phyloP scores from a whole-genome alignment of 2,329 filamentous ascomycete genomes.

The Xylariaceae sp. region DNA sequence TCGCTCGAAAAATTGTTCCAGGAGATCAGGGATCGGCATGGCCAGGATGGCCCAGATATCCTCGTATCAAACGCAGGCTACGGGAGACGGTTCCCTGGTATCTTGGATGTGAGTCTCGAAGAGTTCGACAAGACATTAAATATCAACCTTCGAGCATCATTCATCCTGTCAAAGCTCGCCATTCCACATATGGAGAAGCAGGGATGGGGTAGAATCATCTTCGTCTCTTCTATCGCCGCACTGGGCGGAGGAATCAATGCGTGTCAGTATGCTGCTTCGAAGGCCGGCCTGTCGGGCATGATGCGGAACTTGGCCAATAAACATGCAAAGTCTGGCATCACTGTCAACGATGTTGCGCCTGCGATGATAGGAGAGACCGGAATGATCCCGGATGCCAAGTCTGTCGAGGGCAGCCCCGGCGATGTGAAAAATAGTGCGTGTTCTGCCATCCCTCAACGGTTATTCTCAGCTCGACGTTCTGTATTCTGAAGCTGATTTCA shows the following conservation, averaged over 20 bases:
- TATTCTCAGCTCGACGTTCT: too few species aligned
- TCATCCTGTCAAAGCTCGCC: slow-evolving; percentile 57
- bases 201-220: slow-evolving; percentile 61
- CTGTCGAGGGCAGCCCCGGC: slow-evolving; percentile 48
- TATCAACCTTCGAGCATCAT: slow-evolving; percentile 60
- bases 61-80: slow-evolving; percentile 64
- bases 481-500: too few species aligned
- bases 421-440: slow-evolving; percentile 47
- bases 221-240: slow-evolving; percentile 60
- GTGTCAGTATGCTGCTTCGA: slow-evolving; percentile 57
- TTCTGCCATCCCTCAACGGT: too few species aligned
- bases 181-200: slow-evolving; percentile 58
- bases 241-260: slow-evolving; percentile 62
- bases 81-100: slow-evolving; percentile 54
- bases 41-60: slow-evolving; percentile 53
- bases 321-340: slow-evolving; percentile 57
- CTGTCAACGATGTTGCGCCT: slow-evolving; percentile 64
- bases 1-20: slow-evolving; percentile 52
- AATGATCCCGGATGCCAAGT: slow-evolving; percentile 56
- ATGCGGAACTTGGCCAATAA: slow-evolving; percentile 61
- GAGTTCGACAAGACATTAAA: slow-evolving; percentile 62
- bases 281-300: slow-evolving; percentile 60
- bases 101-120: slow-evolving; percentile 57
- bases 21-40: slow-evolving; percentile 50
- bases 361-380: slow-evolving; percentile 64